phyloP scores from a whole-genome alignment of 1,284 basidiomycete species.

The Fomes fomentarius region DNA sequence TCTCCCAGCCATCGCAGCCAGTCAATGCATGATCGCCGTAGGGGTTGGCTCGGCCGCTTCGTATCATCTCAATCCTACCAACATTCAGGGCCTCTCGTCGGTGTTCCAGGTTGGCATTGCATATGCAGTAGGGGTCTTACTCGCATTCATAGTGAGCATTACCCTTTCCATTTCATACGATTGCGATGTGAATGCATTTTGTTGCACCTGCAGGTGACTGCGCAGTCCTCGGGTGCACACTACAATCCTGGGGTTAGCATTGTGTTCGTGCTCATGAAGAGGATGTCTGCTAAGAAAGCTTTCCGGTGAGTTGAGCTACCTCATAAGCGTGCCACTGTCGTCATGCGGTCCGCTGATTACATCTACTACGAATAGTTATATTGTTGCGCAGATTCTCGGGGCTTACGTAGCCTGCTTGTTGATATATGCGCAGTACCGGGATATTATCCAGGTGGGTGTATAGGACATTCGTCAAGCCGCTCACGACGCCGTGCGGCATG shows the following conservation, averaged over 20 bases:
- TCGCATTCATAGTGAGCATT: conserved; percentile 46
- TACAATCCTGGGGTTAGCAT: conserved; percentile 64
- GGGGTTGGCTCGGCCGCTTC: conserved; percentile 60
- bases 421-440: conserved; percentile 62
- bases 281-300: conserved; percentile 57
- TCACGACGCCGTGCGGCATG: too few relatives aligned
- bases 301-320: conserved; percentile 39
- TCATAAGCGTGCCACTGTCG: not conserved
- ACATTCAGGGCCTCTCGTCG: conserved; percentile 45
- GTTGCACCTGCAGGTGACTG: conserved; percentile 38
- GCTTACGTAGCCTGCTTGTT: conserved; percentile 60
- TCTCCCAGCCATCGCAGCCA: too few relatives aligned
- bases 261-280: conserved; percentile 51
- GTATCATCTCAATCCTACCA: conserved; percentile 47
- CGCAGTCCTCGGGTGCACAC: conserved; percentile 61
- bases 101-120: conserved; percentile 60
- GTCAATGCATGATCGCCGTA: too few relatives aligned
- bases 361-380: conserved; percentile 46
- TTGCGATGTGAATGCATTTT: too few relatives aligned
- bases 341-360: not conserved
- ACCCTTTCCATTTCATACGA: too few relatives aligned
- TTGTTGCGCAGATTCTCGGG: conserved; percentile 62
- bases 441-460: conserved; percentile 42
- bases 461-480: too few relatives aligned
- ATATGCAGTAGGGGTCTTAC: conserved; percentile 61